Evolutionary conservation across 345 rosid genomes (phyloP).

Genomic region (Eucalyptus erythrocorys): DNA sequence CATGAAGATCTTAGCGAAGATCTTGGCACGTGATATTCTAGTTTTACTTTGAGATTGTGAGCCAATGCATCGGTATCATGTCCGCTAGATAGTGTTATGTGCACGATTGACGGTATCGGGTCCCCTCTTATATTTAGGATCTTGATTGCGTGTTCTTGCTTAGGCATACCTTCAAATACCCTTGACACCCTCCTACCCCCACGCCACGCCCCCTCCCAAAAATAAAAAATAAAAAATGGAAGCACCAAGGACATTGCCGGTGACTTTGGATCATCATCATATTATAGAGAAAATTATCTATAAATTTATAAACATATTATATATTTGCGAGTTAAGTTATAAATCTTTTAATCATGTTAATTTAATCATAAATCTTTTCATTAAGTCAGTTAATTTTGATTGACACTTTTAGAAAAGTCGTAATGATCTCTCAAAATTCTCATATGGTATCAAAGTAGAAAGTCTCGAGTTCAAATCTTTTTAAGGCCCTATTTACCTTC

Average conservation of each 20-base stretch:
- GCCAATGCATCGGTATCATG: not conserved
- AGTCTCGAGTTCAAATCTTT: fast-evolving
- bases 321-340: no score
- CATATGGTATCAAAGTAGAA: no score
- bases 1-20: not conserved
- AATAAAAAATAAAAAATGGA: no score
- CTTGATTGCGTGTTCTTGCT: not conserved
- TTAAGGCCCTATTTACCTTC: no score
- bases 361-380: no score
- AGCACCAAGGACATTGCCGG: not conserved
- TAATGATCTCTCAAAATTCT: no score
- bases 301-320: no score
- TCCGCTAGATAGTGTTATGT: not conserved
- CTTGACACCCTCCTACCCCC: not conserved
- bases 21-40: not conserved
- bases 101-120: not conserved
- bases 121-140: not conserved
- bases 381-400: fast-evolving
- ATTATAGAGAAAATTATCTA: no score
- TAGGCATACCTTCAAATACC: not conserved
- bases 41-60: not conserved
- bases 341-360: no score
- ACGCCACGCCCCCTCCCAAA: no score
- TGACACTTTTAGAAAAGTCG: fast-evolving
- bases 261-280: not conserved